phyloP scores from a whole-genome alignment of 306 rosid species.

The Cucurbita argyrosperma region DNA sequence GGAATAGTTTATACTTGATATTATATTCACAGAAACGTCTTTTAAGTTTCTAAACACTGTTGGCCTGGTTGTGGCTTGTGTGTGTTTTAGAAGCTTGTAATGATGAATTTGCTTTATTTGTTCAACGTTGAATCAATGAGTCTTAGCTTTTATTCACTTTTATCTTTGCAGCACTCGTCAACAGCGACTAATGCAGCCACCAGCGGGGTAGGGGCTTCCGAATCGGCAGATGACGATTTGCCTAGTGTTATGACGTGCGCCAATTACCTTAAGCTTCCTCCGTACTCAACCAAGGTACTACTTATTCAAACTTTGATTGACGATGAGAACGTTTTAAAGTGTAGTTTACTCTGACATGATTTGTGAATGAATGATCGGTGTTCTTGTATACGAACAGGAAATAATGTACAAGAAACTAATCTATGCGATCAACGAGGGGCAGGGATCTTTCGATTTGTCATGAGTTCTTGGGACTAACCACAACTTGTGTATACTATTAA shows the following conservation, averaged over 20 bases:
- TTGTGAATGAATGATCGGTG: not conserved
- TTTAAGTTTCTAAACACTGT: not conserved
- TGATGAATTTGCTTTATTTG: not conserved
- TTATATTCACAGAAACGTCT: too few species aligned
- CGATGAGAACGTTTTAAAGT: not conserved
- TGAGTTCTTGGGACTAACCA: constrained; percentile 42
- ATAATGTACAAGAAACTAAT: constrained; percentile 89
- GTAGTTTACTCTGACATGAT: not conserved
- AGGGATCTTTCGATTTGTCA: constrained; percentile 95
- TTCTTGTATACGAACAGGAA: constrained; percentile 36
- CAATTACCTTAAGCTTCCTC: constrained; percentile 96
- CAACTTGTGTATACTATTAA: constrained; percentile 8
- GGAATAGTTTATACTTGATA: too few species aligned
- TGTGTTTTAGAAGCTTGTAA: not conserved
- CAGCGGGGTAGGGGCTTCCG: constrained; percentile 65
- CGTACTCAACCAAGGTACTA: constrained; percentile 89
- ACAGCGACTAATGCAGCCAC: constrained; percentile 40
- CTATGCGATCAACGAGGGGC: constrained; percentile 97
- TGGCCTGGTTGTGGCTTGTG: not conserved
- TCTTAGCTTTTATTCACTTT: not conserved
- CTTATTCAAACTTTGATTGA: not conserved
- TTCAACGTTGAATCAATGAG: not conserved
- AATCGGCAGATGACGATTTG: constrained; percentile 85
- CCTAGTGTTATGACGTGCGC: constrained; percentile 99
- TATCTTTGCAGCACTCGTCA: constrained; percentile 59